A percentile compares a stretch with the other conserved stretches of the same genome.
These are phyloP conservation scores for Inga laurina DNA, from an alignment of 306 rosid genomes.

Conservation along the genomic window DNA sequence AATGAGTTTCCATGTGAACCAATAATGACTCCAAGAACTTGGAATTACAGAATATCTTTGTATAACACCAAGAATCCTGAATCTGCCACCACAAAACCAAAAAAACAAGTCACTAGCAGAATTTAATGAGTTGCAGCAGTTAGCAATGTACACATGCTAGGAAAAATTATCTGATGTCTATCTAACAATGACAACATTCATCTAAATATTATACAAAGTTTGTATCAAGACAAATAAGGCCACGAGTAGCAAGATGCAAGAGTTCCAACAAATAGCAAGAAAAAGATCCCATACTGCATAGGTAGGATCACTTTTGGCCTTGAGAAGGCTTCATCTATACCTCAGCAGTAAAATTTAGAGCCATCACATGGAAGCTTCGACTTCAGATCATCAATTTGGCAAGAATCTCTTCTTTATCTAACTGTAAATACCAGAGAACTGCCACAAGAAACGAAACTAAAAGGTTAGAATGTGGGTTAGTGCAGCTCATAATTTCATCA, in stretches of 20 bases:
- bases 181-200: slow-evolving; percentile 49
- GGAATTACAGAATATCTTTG: slow-evolving; percentile 55
- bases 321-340: slow-evolving; percentile 18
- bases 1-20: slow-evolving; percentile 35
- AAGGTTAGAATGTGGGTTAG: neutral
- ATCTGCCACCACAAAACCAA: slow-evolving; percentile 61
- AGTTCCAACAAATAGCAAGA: neutral
- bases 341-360: slow-evolving; percentile 13
- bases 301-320: slow-evolving; percentile 29
- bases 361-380: slow-evolving; percentile 29
- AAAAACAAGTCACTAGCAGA: slow-evolving; percentile 37
- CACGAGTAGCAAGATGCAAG: neutral
- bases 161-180: slow-evolving; percentile 37
- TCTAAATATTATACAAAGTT: slow-evolving; percentile 65
- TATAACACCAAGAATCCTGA: slow-evolving; percentile 62
- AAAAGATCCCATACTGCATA: slow-evolving; percentile 36
- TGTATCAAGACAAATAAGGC: slow-evolving; percentile 36
- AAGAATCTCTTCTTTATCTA: slow-evolving; percentile 22
- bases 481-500: neutral
- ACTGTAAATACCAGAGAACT: slow-evolving; percentile 20
- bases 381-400: slow-evolving; percentile 24
- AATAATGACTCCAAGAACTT: slow-evolving; percentile 47
- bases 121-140: slow-evolving; percentile 38
- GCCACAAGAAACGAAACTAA: slow-evolving; percentile 7
- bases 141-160: neutral